Evolutionary conservation across 228 moss, liverwort and hornwort species (phyloP).

Genomic region (Sphagnum fallax): DNA sequence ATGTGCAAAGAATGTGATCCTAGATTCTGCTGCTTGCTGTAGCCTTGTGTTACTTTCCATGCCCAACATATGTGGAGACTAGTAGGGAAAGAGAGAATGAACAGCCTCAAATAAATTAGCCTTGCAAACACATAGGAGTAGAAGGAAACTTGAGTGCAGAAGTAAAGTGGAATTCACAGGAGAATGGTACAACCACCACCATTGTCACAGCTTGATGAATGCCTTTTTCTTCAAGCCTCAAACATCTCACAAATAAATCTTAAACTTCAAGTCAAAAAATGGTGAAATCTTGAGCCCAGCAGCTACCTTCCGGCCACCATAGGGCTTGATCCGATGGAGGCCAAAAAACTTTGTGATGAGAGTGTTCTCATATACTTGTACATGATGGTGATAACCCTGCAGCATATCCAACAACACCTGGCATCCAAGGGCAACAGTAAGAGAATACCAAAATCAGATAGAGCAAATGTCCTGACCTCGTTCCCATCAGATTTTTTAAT

Average conservation of each 20-base stretch:
- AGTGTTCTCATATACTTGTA: slow-evolving; percentile 87
- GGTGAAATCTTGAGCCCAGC: background rate
- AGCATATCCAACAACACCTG: slow-evolving; percentile 96
- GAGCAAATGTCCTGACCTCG: background rate
- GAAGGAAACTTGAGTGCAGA: background rate
- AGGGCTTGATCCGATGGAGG: slow-evolving; percentile 95
- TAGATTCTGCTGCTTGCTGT: too few relatives aligned
- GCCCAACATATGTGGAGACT: too few relatives aligned
- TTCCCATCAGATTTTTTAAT: too few relatives aligned
- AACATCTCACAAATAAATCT: too few relatives aligned
- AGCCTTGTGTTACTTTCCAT: too few relatives aligned
- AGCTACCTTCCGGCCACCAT: slow-evolving; percentile 84
- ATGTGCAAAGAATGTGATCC: background rate
- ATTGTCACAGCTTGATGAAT: too few relatives aligned
- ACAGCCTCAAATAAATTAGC: background rate
- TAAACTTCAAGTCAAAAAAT: too few relatives aligned
- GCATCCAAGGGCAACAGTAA: background rate
- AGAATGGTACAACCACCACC: too few relatives aligned
- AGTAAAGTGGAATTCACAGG: too few relatives aligned
- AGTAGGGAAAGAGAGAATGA: too few relatives aligned
- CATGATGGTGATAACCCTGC: slow-evolving; percentile 78
- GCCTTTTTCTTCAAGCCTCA: too few relatives aligned
- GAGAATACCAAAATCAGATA: background rate
- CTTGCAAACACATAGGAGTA: background rate
- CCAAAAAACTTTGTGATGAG: slow-evolving; percentile 99